Evolutionary conservation across 1,284 basidiomycete species (phyloP).

Genomic region (Entoloma clypeatum): DNA sequence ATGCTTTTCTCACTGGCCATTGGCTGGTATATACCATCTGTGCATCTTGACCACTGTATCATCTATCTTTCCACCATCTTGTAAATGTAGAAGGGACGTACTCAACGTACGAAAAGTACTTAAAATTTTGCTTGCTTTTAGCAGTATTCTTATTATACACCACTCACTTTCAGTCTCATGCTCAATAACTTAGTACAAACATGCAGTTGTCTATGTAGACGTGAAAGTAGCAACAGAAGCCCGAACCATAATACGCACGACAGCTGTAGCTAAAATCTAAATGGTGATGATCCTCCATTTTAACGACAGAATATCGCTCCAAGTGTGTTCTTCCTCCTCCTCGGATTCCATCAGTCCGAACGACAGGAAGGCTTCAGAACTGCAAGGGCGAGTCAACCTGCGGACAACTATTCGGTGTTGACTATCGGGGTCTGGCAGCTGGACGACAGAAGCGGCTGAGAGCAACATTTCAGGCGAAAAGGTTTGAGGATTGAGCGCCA

Average conservation of each 20-base stretch:
- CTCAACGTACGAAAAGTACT: too few relatives aligned
- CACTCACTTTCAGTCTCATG: too few relatives aligned
- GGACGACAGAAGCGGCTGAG: slow-evolving; percentile 36
- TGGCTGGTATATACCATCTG: slow-evolving; percentile 4
- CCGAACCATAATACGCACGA: background rate
- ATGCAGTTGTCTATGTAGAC: too few relatives aligned
- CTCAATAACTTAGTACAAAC: too few relatives aligned
- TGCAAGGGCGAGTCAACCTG: slow-evolving; percentile 21
- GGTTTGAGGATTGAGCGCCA: slow-evolving; percentile 50
- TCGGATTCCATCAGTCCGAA: slow-evolving; percentile 20
- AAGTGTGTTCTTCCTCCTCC: slow-evolving; percentile 20
- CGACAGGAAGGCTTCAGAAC: slow-evolving; percentile 18
- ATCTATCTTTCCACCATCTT: too few relatives aligned
- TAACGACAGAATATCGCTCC: slow-evolving; percentile 18
- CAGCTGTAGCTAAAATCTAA: slow-evolving; percentile 1
- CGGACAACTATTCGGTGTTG: slow-evolving; percentile 27
- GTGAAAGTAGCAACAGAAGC: too few relatives aligned
- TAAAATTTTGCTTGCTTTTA: too few relatives aligned
- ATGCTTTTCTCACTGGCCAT: slow-evolving; percentile 3
- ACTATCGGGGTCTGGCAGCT: slow-evolving; percentile 12
- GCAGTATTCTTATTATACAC: too few relatives aligned
- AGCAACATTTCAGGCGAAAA: slow-evolving; percentile 51
- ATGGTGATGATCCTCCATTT: slow-evolving; percentile 21
- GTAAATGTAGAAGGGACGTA: too few relatives aligned
- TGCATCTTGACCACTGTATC: background rate